A percentile compares a stretch with the other conserved stretches of the same genome.
These are phyloP conservation scores for Thermothelomyces thermophilus DNA, from an alignment of 2,329 filamentous ascomycete species.

Conservation along the genomic window DNA sequence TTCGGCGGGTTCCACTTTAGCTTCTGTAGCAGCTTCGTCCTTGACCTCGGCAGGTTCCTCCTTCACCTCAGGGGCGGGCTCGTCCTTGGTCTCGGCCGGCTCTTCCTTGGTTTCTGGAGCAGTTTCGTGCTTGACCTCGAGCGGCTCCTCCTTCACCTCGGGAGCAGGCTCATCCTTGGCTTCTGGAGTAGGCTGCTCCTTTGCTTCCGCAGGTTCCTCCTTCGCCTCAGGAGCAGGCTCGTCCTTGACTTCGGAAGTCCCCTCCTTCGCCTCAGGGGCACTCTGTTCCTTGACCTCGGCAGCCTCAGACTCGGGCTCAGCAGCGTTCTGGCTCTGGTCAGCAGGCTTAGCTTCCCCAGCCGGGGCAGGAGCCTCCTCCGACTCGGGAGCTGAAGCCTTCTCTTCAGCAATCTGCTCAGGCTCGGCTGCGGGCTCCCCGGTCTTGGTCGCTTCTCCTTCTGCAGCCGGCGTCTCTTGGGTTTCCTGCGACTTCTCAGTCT, in stretches of 20 bases:
- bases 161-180: neutral
- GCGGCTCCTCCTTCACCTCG: neutral
- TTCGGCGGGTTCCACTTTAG: slow-evolving; percentile 1
- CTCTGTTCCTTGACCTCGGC: neutral
- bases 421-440: neutral
- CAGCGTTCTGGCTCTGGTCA: neutral
- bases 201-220: neutral
- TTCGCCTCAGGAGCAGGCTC: neutral
- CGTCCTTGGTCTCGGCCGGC: neutral
- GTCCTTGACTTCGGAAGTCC: neutral
- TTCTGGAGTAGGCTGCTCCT: slow-evolving; percentile 1
- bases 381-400: neutral
- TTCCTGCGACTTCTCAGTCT: neutral
- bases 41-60: slow-evolving; percentile 9
- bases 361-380: neutral
- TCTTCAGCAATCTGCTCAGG: neutral
- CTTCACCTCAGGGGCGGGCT: neutral
- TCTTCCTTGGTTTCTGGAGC: slow-evolving; percentile 1
- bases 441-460: neutral
- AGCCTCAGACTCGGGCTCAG: neutral
- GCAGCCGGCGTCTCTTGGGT: neutral
- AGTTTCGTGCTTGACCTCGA: neutral
- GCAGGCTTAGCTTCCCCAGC: neutral
- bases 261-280: neutral
- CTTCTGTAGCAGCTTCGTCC: neutral